Base-by-base conservation (phyloP, 192 early-diverging fungal species). In the Gigaspora rosea region DNA sequence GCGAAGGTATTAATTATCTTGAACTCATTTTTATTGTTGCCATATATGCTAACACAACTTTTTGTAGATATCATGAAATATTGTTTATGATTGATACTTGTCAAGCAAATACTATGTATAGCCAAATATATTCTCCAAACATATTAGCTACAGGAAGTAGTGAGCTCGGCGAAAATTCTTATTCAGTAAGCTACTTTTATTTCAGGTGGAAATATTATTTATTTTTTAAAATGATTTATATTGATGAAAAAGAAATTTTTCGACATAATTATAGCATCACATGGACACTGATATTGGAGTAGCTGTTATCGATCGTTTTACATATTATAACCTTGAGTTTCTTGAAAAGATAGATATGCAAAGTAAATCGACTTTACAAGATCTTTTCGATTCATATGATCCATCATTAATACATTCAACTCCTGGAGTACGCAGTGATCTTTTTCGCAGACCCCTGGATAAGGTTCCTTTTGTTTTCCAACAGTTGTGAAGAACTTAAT, bases 71-170 rank as follows among this genome's bases (percentile, higher is more conserved):
- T 83, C 91, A 96, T 80, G 98, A 99, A 86, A 92, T 99, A n/a
- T 87, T 99, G 75, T 98, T 99, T 82, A 93, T 99, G 88, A 94
- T 96, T 65, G 98, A 99, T 79, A 99, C 98, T 1, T 99, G 98
- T 75, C 98, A 99, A 83, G 98, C 98, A 8, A 96, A 95, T 75
- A 95, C 96, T 10, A 95, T 99, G 94, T 99, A 93, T 74, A 90
- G 89, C 80, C 91, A 93, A 78, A 93, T 99, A 64, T 91, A 95
- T 64, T 94, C 96, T 18, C 96, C 96, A 11, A 97, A 97, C 80
- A 91, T 99, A 13, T 75, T 99, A 36, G 93, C 95, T 66, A 95
- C 95, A 11, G 96, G 96, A 36, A 96, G 94, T 32, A 93, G 92
- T 74, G 71, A 88, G 57, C 88, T 91, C 50, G 93, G 93, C 33